A percentile compares a stretch with the other conserved stretches of the same genome.
Evolutionary conservation across 345 rosid species (phyloP).

Genomic region (Hypericum perforatum): DNA sequence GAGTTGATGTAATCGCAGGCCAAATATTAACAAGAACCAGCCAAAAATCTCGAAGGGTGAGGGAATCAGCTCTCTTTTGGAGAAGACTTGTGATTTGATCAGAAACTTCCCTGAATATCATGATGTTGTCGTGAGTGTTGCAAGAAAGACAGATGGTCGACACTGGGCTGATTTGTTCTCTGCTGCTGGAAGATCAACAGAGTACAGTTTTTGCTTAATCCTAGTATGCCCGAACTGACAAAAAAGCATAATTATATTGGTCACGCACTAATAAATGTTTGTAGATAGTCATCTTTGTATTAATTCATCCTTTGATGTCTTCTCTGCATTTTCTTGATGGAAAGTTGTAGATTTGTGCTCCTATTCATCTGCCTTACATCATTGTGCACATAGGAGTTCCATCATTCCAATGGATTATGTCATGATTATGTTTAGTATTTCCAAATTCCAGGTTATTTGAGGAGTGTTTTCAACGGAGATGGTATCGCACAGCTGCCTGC

Average conservation of each 20-base stretch:
- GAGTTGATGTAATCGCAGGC: slow-evolving; percentile 33
- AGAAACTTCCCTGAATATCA: slow-evolving; percentile 78
- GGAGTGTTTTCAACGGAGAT: slow-evolving; percentile 94
- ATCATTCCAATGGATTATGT: no score
- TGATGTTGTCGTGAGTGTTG: slow-evolving; percentile 96
- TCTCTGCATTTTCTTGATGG: no score
- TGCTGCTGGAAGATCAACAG: slow-evolving; percentile 98
- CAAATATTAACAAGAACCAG: slow-evolving; percentile 54
- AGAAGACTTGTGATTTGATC: slow-evolving; percentile 83
- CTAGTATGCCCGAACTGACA: not conserved
- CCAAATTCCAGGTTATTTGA: slow-evolving; percentile 62
- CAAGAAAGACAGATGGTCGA: slow-evolving; percentile 96
- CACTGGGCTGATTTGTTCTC: slow-evolving; percentile 95
- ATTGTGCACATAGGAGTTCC: no score
- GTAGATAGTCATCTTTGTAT: no score
- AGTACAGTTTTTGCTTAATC: slow-evolving; percentile 36
- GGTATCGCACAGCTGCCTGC: slow-evolving; percentile 99
- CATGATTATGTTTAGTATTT: slow-evolving; percentile 9
- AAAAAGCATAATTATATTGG: no score
- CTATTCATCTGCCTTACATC: no score
- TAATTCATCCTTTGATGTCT: no score
- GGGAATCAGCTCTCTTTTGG: slow-evolving; percentile 50
- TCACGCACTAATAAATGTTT: no score
- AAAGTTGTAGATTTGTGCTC: no score
- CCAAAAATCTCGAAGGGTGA: slow-evolving; percentile 30